A percentile compares a stretch with the other conserved stretches of the same genome.
phyloP scores from a whole-genome alignment of 2,329 filamentous ascomycete genomes.

The Cytospora paraplurivora region DNA sequence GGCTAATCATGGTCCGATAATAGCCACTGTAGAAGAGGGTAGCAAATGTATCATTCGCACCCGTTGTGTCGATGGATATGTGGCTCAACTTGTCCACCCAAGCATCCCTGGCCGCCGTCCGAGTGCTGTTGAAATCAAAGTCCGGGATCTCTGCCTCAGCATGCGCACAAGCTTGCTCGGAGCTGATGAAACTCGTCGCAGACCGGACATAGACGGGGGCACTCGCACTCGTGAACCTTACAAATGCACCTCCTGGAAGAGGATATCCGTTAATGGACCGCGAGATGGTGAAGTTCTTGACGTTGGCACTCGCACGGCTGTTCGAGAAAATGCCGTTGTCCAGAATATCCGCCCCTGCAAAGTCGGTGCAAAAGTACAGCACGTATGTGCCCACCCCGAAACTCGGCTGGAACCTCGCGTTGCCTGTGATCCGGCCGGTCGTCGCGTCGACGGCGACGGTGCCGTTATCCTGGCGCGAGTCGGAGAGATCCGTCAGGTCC shows the following conservation, averaged over 20 bases:
- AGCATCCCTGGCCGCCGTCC: constrained; percentile 52
- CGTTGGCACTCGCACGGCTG: constrained; percentile 52
- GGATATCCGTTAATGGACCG: constrained; percentile 55
- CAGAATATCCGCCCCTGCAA: constrained; percentile 57
- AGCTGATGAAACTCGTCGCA: constrained; percentile 70
- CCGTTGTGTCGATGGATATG: constrained; percentile 55
- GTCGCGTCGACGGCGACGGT: constrained; percentile 55
- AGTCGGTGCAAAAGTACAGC: constrained; percentile 69
- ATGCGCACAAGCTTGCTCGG: constrained; percentile 66
- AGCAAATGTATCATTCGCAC: constrained; percentile 56
- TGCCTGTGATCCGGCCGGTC: constrained; percentile 65
- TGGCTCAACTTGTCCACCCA: constrained; percentile 65
- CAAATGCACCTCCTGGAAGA: constrained; percentile 64
- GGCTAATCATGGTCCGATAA: constrained; percentile 73
- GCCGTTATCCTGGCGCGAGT: constrained; percentile 61
- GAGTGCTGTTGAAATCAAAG: constrained; percentile 62
- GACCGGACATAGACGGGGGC: constrained; percentile 64
- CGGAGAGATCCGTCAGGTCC: constrained; percentile 65
- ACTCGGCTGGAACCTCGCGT: constrained; percentile 62
- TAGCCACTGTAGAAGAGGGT: constrained; percentile 71
- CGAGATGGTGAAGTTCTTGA: constrained; percentile 51
- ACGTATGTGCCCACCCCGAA: constrained; percentile 65
- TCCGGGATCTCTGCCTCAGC: constrained; percentile 70
- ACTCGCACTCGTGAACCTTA: constrained; percentile 56
- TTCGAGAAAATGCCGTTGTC: constrained; percentile 65